Percentiles rank a stretch among this genome's conserved stretches.
Evolutionary conservation across 352 stramenopile species (phyloP).

Genomic region (Pythium monospermum): DNA sequence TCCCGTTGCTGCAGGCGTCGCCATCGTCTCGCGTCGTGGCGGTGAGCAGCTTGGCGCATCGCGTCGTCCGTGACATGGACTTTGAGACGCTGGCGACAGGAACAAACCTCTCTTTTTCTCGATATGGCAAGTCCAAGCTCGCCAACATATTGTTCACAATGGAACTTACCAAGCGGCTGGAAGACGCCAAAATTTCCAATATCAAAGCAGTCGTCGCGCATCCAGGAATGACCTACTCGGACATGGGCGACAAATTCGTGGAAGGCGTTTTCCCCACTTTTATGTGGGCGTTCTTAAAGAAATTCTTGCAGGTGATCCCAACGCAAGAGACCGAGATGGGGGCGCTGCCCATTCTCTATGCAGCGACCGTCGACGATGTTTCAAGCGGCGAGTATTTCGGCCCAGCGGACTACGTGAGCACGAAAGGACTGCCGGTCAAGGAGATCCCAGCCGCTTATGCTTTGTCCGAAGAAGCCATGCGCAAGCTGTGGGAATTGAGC

Average conservation of each 20-base stretch:
- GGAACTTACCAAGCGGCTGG: conserved; percentile 14
- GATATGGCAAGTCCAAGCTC: conserved; percentile 21
- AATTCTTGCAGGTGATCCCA: background rate
- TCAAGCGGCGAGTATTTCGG: no score
- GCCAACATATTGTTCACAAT: conserved; percentile 25
- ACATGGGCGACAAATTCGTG: conserved; percentile 15
- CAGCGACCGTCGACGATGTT: no score
- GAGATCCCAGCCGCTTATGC: conserved; percentile 30
- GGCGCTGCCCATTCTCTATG: no score
- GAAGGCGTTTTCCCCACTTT: conserved; percentile 6
- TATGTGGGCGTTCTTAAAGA: conserved; percentile 2
- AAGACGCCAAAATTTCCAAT: conserved; percentile 9
- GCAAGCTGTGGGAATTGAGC: conserved; percentile 3
- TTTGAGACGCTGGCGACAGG: conserved; percentile 8
- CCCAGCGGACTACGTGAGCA: no score
- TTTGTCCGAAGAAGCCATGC: background rate
- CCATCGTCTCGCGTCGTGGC: conserved; percentile 27
- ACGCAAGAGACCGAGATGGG: conserved; percentile 18
- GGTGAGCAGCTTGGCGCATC: conserved; percentile 29
- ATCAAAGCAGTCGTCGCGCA: conserved; percentile 17
- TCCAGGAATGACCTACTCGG: conserved; percentile 15
- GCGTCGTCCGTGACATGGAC: conserved; percentile 2
- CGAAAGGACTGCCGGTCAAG: no score
- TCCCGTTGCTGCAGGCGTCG: conserved; percentile 29
- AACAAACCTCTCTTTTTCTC: background rate